phyloP scores from a whole-genome alignment of 208 protist genomes.

The Herpetomonas samuelpessoai region DNA sequence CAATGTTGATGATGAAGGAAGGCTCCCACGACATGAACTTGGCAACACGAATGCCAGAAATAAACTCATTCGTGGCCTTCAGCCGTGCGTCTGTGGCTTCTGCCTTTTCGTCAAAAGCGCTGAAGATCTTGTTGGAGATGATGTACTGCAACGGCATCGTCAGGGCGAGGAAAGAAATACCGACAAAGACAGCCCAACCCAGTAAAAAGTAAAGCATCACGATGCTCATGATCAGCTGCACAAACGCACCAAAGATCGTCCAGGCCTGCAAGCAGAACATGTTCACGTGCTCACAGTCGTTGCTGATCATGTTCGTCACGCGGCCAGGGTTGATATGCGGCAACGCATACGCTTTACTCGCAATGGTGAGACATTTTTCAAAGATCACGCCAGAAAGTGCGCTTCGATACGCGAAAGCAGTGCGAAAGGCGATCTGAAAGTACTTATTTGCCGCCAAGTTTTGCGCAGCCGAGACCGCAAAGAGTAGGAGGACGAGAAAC shows the following conservation, averaged over 20 bases:
- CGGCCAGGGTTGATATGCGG: slow-evolving; percentile 81
- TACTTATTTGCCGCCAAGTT: no score
- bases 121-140: slow-evolving; percentile 36
- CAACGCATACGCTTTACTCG: slow-evolving; percentile 31
- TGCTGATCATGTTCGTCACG: slow-evolving; percentile 87
- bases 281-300: slow-evolving; percentile 52
- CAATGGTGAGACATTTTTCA: slow-evolving; percentile 73
- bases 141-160: slow-evolving; percentile 70
- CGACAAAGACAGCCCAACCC: slow-evolving; percentile 71
- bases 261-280: slow-evolving; percentile 41
- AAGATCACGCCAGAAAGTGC: slow-evolving; percentile 72
- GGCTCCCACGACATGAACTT: slow-evolving; percentile 92
- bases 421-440: no score
- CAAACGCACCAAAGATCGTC: slow-evolving; percentile 49
- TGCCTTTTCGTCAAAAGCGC: slow-evolving; percentile 18
- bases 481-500: no score
- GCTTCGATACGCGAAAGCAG: slow-evolving; percentile 42
- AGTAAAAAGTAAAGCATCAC: slow-evolving; percentile 47
- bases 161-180: slow-evolving; percentile 58
- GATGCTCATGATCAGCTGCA: slow-evolving; percentile 61
- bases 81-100: slow-evolving; percentile 82
- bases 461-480: no score
- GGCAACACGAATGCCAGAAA: slow-evolving; percentile 86
- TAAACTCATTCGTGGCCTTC: slow-evolving; percentile 85
- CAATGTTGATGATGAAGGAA: slow-evolving; percentile 38